phyloP scores from a whole-genome alignment of 768 basidiomycete species.

The Kwoniella botswanensis region DNA sequence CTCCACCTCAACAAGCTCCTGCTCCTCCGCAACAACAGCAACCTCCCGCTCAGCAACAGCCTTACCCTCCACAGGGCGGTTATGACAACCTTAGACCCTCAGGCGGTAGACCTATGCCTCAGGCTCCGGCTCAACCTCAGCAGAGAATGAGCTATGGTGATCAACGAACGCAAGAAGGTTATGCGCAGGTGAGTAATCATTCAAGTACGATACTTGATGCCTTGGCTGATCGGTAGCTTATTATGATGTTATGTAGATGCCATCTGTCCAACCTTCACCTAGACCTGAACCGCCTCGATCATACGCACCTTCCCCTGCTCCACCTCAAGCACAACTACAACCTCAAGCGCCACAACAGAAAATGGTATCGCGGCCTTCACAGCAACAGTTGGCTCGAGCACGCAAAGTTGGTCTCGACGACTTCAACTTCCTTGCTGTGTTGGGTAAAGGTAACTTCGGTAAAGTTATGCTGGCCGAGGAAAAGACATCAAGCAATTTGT shows the following conservation, averaged over 20 bases:
- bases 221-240: background rate
- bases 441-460: conserved; percentile 99
- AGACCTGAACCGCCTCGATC: conserved; percentile 17
- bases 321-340: conserved; percentile 12
- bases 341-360: conserved; percentile 25
- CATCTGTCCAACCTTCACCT: conserved; percentile 22
- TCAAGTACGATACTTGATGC: too few relatives aligned
- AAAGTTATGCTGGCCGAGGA: conserved; percentile 99
- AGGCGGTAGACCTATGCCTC: conserved; percentile 43
- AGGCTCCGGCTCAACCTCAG: conserved; percentile 30
- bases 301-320: conserved; percentile 11
- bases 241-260: conserved; percentile 27
- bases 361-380: conserved; percentile 19
- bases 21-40: conserved; percentile 48
- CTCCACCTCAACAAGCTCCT: conserved; percentile 20
- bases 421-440: conserved; percentile 97
- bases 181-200: conserved; percentile 25
- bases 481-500: conserved; percentile 84
- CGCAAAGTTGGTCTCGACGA: conserved; percentile 94
- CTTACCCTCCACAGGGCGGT: conserved; percentile 30
- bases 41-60: conserved; percentile 50
- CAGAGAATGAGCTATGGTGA: conserved; percentile 41
- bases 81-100: conserved; percentile 28
- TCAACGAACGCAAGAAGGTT: conserved; percentile 33
- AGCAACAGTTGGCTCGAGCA: conserved; percentile 23